Evolutionary conservation across 2,329 filamentous ascomycete species (phyloP).

Genomic region (Ceratocystis variospora): DNA sequence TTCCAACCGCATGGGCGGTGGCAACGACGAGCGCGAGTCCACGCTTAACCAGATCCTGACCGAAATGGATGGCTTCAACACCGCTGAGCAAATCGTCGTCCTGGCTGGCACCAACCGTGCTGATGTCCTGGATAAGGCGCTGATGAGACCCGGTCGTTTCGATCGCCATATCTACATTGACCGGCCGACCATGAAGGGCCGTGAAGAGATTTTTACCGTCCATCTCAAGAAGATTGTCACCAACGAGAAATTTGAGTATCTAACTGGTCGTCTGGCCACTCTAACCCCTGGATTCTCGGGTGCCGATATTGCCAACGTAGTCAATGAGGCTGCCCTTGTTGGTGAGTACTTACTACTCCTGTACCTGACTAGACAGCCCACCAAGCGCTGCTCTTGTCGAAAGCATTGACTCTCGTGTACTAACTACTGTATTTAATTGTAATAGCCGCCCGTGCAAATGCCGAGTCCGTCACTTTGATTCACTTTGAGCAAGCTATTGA

Average conservation of each 20-base stretch:
- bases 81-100: slow-evolving; percentile 87
- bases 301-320: slow-evolving; percentile 95
- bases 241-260: slow-evolving; percentile 71
- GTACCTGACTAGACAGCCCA: not conserved
- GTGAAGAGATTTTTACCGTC: slow-evolving; percentile 90
- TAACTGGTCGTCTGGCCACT: slow-evolving; percentile 78
- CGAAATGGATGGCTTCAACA: slow-evolving; percentile 99
- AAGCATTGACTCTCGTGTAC: not conserved
- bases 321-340: slow-evolving; percentile 92
- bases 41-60: slow-evolving; percentile 97
- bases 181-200: slow-evolving; percentile 87
- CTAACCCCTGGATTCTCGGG: slow-evolving; percentile 93
- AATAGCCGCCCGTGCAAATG: slow-evolving; percentile 67
- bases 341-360: slow-evolving; percentile 42
- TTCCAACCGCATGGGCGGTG: slow-evolving; percentile 56
- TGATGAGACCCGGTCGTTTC: slow-evolving; percentile 94
- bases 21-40: slow-evolving; percentile 92
- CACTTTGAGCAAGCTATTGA: slow-evolving; percentile 98
- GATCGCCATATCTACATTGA: slow-evolving; percentile 95
- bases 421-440: too few species aligned
- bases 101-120: slow-evolving; percentile 92
- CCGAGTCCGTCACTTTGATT: slow-evolving; percentile 66
- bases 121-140: slow-evolving; percentile 84
- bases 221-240: slow-evolving; percentile 93
- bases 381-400: not conserved